Conservation (phyloP, 1,284 basidiomycete species). For the Fomes fomentarius region DNA sequence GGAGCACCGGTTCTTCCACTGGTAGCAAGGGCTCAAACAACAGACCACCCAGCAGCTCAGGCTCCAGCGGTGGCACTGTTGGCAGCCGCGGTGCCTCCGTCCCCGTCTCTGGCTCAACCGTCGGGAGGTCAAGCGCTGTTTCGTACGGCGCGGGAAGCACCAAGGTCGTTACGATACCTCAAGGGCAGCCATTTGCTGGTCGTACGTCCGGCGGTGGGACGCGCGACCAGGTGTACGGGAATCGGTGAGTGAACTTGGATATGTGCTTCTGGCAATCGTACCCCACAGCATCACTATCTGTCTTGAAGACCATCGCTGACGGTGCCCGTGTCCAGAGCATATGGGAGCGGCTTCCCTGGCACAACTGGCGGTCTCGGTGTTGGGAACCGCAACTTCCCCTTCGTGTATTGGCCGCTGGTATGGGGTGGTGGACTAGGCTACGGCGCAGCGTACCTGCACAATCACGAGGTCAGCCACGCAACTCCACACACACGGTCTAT, state of each 20-base stretch:
- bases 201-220: constrained; percentile 45
- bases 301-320: too few species aligned
- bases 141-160: constrained; percentile 44
- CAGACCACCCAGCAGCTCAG: constrained; percentile 16
- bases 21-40: constrained; percentile 24
- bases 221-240: constrained; percentile 42
- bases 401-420: constrained; percentile 60
- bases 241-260: constrained; percentile 40
- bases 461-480: constrained; percentile 35
- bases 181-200: constrained; percentile 45
- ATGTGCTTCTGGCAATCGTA: too few species aligned
- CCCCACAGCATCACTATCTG: too few species aligned
- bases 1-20: background rate
- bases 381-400: constrained; percentile 51
- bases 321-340: constrained; percentile 38
- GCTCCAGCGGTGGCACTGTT: constrained; percentile 23
- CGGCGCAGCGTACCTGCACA: constrained; percentile 46
- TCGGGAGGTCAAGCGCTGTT: constrained; percentile 23
- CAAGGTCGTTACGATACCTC: constrained; percentile 37
- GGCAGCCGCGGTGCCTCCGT: constrained; percentile 28
- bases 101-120: constrained; percentile 34
- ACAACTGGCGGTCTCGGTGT: constrained; percentile 43
- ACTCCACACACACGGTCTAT: background rate
- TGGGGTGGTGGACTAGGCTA: constrained; percentile 45
- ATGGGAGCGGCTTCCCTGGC: constrained; percentile 64